Evolutionary conservation across 306 rosid genomes (phyloP), one percentile per base, ranked within the genome.

Genomic region (Pterocarpus macrocarpus): DNA sequence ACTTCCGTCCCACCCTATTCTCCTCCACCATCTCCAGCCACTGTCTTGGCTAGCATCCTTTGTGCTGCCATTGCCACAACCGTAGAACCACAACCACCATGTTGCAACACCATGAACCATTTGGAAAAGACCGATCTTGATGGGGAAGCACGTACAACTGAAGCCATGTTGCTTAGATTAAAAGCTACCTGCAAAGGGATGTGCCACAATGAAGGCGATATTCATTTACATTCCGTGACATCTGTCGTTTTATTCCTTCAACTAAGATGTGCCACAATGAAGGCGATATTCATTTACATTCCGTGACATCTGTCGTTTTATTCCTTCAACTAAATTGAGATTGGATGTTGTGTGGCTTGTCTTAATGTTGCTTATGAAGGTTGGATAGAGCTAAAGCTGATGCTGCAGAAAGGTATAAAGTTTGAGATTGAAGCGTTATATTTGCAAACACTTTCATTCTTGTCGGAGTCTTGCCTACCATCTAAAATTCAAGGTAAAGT

Each of bases 351-450:
- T 12, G 57, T 67, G 45, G 58, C 69, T 62, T 61, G 47, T 64
- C 33, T 71, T 71, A 67, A 52, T 69, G 34, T 83, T 83, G 69
- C 55, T 33, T 38, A 14, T 64, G 89, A 71, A 95, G 97, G 84
- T 82, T 82, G 89, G 93, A 22, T 22, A 22, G 28, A 93, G 86
- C 88, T 91, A 59, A 71, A 87, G 77, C 44, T 77, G 81, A 95
- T 95, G 94, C 90, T 95, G 79, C 80, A 88, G 80, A 90, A 55
- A 45, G 98, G 98, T 30, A 94, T 93, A 14, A 95, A 95, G 82
- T 95, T 95, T 81, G 99, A 95, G 92, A 87, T 93, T 64, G 98
- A 95, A 89, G 97, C 99, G 38, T 80, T 93, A 49, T 95, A 97
- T 64, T 95, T 81, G 61, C 86, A 85, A 10, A 71, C 86, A 49